Evolutionary conservation across 306 rosid species (phyloP).

Genomic region (Rosa rugosa): DNA sequence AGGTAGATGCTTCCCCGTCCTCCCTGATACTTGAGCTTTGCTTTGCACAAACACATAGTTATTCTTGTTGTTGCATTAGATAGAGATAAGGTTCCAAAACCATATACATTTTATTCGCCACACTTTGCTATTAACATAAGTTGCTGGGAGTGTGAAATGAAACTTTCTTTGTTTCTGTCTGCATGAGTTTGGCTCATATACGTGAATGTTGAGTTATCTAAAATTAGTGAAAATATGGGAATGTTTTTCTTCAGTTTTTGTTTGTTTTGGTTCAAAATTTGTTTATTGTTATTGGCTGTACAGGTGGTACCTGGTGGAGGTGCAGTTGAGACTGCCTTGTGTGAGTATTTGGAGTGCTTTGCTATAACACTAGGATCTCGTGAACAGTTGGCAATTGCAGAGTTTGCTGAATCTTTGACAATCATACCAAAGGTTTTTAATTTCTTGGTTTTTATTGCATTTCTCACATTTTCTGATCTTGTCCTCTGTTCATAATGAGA

Average conservation of each 20-base stretch:
- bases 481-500: neutral
- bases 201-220: neutral
- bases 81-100: neutral
- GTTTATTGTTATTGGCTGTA: conserved; percentile 11
- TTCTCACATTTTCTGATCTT: neutral
- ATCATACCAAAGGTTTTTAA: conserved; percentile 73
- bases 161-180: neutral
- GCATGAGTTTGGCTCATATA: neutral
- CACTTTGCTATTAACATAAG: neutral
- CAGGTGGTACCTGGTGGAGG: conserved; percentile 99
- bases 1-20: neutral
- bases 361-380: conserved; percentile 98
- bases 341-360: conserved; percentile 90
- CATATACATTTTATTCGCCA: neutral
- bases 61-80: neutral
- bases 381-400: conserved; percentile 98
- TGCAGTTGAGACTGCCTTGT: conserved; percentile 90
- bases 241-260: neutral
- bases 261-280: neutral
- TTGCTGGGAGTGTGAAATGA: neutral
- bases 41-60: neutral
- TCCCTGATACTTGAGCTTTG: neutral
- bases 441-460: neutral
- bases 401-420: conserved; percentile 89
- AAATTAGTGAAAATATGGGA: neutral